A percentile compares a stretch with the other conserved stretches of the same genome.
phyloP scores from a whole-genome alignment of 208 protist species.

The Trichomonas vaginalis region DNA sequence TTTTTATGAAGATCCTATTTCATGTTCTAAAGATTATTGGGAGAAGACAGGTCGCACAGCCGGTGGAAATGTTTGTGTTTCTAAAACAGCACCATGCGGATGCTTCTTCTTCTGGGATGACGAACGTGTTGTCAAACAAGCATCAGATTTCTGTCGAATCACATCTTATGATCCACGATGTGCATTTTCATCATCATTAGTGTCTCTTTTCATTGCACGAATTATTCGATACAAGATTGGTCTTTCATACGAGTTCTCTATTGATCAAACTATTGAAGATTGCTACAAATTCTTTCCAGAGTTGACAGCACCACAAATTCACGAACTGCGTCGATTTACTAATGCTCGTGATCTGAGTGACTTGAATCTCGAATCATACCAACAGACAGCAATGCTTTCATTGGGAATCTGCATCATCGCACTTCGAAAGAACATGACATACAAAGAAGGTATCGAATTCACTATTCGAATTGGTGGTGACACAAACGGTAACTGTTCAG shows the following conservation, averaged over 20 bases:
- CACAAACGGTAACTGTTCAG: not conserved
- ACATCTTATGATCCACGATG: not conserved
- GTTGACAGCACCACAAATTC: not conserved
- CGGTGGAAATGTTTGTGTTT: not conserved
- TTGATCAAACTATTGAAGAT: not conserved
- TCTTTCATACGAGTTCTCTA: not conserved
- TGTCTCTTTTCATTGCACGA: not conserved
- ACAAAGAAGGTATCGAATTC: not conserved
- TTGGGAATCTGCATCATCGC: not conserved
- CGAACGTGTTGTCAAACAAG: not conserved
- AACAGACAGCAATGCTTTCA: not conserved
- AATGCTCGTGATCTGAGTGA: not conserved
- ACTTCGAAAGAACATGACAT: not conserved
- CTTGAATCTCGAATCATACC: not conserved
- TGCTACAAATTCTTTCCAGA: not conserved
- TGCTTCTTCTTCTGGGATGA: not conserved
- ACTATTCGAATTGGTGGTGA: not conserved
- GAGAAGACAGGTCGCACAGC: not conserved
- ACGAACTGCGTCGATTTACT: no score
- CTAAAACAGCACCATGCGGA: not conserved
- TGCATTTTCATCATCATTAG: not conserved
- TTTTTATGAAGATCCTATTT: not conserved
- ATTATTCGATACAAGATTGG: not conserved
- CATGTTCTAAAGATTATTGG: not conserved
- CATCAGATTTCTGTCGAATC: not conserved